phyloP scores from a whole-genome alignment of 768 basidiomycete genomes.

The Melanogaster broomeanus region DNA sequence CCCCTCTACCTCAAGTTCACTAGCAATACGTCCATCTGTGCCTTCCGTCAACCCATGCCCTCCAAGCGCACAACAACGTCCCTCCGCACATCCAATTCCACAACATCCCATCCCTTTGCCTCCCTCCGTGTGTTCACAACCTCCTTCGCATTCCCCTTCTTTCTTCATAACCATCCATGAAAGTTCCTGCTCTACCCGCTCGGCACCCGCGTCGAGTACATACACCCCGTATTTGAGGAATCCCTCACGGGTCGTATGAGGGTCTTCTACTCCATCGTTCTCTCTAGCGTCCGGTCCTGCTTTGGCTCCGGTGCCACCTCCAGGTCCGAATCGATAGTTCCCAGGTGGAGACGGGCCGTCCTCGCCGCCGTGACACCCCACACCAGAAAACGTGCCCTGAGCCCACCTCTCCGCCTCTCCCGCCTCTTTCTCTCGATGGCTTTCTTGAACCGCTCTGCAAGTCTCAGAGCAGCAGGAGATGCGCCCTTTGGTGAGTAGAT shows the following conservation, averaged over 20 bases:
- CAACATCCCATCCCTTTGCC: conserved; percentile 12
- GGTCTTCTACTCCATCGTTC: conserved; percentile 16
- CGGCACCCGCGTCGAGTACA: conserved; percentile 30
- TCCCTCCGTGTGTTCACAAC: conserved; percentile 21
- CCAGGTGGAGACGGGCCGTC: too few relatives aligned
- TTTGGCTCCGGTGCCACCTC: neutral
- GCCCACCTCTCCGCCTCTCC: conserved; percentile 41
- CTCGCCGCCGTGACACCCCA: too few relatives aligned
- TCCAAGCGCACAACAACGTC: neutral
- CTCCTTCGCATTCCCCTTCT: conserved; percentile 24
- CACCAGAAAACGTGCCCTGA: conserved; percentile 11
- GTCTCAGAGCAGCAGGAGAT: conserved; percentile 50
- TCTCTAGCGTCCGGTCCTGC: neutral
- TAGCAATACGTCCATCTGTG: conserved; percentile 28
- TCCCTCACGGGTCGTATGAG: conserved; percentile 23
- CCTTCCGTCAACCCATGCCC: conserved; percentile 31
- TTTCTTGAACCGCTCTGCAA: conserved; percentile 65
- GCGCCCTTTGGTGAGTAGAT: conserved; percentile 78
- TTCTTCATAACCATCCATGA: conserved; percentile 31
- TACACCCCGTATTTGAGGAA: conserved; percentile 34
- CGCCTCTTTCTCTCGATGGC: conserved; percentile 60
- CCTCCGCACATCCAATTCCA: neutral
- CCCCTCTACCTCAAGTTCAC: conserved; percentile 25
- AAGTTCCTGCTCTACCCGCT: conserved; percentile 26
- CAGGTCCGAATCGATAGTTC: neutral